Percentiles rank a stretch among this genome's conserved stretches.
Evolutionary conservation across 1,284 basidiomycete species (phyloP).

Genomic region (Irpex sp.): DNA sequence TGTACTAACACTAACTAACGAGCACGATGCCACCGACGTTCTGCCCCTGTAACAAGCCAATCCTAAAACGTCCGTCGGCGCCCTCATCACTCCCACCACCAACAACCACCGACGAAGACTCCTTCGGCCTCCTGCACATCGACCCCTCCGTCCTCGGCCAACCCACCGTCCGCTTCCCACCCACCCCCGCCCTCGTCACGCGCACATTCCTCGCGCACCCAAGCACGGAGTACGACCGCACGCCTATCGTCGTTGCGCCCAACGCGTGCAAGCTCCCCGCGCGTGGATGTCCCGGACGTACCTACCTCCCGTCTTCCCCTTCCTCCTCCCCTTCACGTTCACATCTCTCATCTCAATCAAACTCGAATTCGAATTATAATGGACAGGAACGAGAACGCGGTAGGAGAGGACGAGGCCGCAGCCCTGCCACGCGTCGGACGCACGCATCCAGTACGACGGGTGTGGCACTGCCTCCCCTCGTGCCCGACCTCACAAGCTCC

Average conservation of each 20-base stretch:
- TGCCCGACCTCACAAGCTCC: constrained; percentile 47
- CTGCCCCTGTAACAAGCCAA: not conserved
- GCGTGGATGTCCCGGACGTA: constrained; percentile 66
- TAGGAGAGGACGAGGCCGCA: constrained; percentile 2
- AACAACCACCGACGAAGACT: not conserved
- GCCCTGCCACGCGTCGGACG: constrained; percentile 6
- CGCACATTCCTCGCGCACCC: constrained; percentile 55
- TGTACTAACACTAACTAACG: not conserved
- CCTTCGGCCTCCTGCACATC: constrained; percentile 16
- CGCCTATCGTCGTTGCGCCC: constrained; percentile 64
- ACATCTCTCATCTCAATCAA: no score
- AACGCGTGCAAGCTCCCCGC: constrained; percentile 68
- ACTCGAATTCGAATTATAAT: no score
- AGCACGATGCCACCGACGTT: not conserved
- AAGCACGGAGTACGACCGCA: constrained; percentile 59
- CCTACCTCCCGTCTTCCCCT: constrained; percentile 46
- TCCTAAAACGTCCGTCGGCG: not conserved
- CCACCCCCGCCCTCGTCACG: constrained; percentile 46
- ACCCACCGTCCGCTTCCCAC: constrained; percentile 50
- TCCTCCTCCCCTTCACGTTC: constrained; percentile 4
- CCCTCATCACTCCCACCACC: not conserved
- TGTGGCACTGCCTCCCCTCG: constrained; percentile 41
- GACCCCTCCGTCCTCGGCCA: constrained; percentile 21
- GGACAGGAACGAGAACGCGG: not conserved
- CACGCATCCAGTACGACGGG: constrained; percentile 31